Conservation (phyloP, 2,329 filamentous ascomycete species). For the Fusarium tricinctum region DNA sequence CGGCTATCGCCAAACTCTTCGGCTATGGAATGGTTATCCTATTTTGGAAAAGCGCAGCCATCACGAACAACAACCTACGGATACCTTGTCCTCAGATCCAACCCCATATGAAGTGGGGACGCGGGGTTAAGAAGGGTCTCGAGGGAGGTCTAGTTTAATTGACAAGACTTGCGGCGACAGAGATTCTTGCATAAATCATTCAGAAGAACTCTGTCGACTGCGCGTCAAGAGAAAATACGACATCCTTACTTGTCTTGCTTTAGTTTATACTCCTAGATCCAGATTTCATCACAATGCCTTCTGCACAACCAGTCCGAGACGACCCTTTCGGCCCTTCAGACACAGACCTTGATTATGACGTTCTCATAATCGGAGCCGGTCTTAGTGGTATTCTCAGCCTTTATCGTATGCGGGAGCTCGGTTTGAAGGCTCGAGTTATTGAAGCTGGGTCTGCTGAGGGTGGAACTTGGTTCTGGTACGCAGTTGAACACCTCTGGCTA, state of each 20-base stretch:
- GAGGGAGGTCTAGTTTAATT: neutral
- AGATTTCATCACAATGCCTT: constrained; percentile 24
- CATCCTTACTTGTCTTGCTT: neutral
- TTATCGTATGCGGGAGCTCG: constrained; percentile 57
- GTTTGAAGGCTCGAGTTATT: constrained; percentile 54
- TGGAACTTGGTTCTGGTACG: constrained; percentile 62
- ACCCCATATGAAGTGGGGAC: neutral
- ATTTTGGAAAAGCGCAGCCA: constrained; percentile 17
- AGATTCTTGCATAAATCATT: constrained; percentile 2
- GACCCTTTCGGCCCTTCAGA: constrained; percentile 20
- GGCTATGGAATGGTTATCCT: constrained; percentile 23
- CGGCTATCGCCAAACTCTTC: neutral
- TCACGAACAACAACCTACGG: too few relatives aligned
- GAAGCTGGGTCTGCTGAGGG: constrained; percentile 59
- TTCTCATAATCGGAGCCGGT: constrained; percentile 42
- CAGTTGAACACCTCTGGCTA: neutral
- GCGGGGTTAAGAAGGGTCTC: constrained; percentile 12
- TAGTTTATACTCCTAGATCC: too few relatives aligned
- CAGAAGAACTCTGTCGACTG: neutral
- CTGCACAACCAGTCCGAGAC: constrained; percentile 15
- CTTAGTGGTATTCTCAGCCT: constrained; percentile 59
- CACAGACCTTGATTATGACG: constrained; percentile 39
- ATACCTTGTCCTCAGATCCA: too few relatives aligned
- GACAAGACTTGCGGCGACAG: neutral
- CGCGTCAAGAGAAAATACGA: neutral